phyloP scores from a whole-genome alignment of 495 filamentous ascomycete genomes.

The Xylaria cubensis region DNA sequence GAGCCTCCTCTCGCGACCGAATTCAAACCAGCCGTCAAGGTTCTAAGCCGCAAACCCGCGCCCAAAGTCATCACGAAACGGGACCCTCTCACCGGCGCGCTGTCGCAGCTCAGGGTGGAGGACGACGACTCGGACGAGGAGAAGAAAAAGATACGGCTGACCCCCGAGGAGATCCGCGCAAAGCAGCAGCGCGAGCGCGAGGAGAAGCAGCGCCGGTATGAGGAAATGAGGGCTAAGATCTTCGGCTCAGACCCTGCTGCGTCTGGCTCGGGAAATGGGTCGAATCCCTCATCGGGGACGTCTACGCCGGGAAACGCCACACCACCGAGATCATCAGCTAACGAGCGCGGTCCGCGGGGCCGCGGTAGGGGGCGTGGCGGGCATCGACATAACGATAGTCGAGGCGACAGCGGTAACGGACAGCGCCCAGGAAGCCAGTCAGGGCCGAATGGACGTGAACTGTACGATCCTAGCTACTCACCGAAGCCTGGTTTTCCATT shows the following conservation, averaged over 20 bases:
- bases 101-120: slow-evolving; percentile 55
- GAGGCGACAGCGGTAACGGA: slow-evolving; percentile 36
- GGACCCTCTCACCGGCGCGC: slow-evolving; percentile 61
- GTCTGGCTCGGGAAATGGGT: slow-evolving; percentile 57
- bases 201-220: slow-evolving; percentile 87
- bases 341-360: slow-evolving; percentile 29
- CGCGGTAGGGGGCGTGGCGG: slow-evolving; percentile 31
- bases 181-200: slow-evolving; percentile 78
- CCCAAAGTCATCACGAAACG: slow-evolving; percentile 54
- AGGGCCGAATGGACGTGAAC: slow-evolving; percentile 42
- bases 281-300: slow-evolving; percentile 57
- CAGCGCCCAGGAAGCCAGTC: slow-evolving; percentile 36
- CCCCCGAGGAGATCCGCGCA: slow-evolving; percentile 72
- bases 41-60: slow-evolving; percentile 82
- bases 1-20: slow-evolving; percentile 72
- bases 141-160: slow-evolving; percentile 61
- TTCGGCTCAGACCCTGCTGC: slow-evolving; percentile 59
- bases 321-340: slow-evolving; percentile 59
- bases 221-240: slow-evolving; percentile 82
- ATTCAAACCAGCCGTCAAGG: slow-evolving; percentile 82
- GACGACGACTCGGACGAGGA: slow-evolving; percentile 66
- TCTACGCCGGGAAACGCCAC: slow-evolving; percentile 63
- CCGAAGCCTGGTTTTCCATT: slow-evolving; percentile 61
- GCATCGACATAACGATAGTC: slow-evolving; percentile 38
- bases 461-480: slow-evolving; percentile 78